Evolutionary conservation across 2,329 filamentous ascomycete genomes (phyloP).

Genomic region (Neoascochyta sp.): DNA sequence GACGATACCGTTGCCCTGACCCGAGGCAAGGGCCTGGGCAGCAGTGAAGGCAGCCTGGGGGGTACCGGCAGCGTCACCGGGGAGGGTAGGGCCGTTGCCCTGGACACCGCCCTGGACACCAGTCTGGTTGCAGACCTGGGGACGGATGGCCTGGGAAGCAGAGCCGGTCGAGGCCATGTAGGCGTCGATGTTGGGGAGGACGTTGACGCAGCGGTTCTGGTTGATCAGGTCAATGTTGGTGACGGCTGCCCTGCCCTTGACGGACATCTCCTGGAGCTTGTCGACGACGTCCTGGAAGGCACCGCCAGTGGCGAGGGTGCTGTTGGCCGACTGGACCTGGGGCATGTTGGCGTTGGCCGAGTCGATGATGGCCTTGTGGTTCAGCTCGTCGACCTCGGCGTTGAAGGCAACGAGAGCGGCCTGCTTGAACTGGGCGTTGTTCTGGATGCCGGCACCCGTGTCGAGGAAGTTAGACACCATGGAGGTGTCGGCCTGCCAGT

Average conservation of each 20-base stretch:
- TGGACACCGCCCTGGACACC: conserved; percentile 35
- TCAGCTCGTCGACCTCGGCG: conserved; percentile 39
- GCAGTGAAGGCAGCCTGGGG: conserved; percentile 31
- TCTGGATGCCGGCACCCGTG: conserved; percentile 30
- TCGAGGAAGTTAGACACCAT: conserved; percentile 40
- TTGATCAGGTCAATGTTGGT: conserved; percentile 37
- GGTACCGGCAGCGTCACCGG: conserved; percentile 27
- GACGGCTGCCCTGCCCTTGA: conserved; percentile 31
- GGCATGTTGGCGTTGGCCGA: conserved; percentile 21
- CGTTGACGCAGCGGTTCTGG: conserved; percentile 37
- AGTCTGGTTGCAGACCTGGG: conserved; percentile 31
- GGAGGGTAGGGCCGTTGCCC: conserved; percentile 24
- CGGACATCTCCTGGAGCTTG: conserved; percentile 37
- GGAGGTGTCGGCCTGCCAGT: conserved; percentile 38
- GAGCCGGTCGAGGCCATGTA: conserved; percentile 36
- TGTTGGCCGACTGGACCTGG: conserved; percentile 36
- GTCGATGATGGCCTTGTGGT: conserved; percentile 39
- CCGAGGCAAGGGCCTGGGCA: conserved; percentile 23
- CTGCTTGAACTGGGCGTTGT: conserved; percentile 36
- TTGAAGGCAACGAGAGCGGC: conserved; percentile 37
- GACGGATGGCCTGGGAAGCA: conserved; percentile 27
- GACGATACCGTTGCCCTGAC: conserved; percentile 29
- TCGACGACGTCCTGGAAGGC: conserved; percentile 40
- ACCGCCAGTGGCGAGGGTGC: conserved; percentile 36
- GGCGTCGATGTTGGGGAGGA: conserved; percentile 38